These are phyloP conservation scores for Botrytis fabae DNA, from an alignment of 2,329 filamentous ascomycete species.

Conservation along the genomic window DNA sequence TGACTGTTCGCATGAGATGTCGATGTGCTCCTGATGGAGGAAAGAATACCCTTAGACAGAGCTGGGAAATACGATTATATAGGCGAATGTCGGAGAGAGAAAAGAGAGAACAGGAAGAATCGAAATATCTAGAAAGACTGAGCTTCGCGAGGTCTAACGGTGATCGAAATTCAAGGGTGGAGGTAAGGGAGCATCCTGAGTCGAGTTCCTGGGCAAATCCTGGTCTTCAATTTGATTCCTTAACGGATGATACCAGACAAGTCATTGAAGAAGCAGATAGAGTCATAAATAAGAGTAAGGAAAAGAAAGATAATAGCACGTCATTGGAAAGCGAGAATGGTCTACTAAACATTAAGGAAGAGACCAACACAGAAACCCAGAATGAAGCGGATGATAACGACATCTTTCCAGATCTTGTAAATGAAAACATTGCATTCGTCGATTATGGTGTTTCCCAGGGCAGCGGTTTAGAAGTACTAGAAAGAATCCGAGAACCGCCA, in stretches of 20 bases:
- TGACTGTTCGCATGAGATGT: not conserved
- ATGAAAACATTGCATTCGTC: not conserved
- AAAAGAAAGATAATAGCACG: not conserved
- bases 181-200: not conserved
- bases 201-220: not conserved
- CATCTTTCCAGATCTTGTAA: not conserved
- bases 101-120: not conserved
- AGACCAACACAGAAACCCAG: not conserved
- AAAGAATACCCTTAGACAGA: not conserved
- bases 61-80: conserved; percentile 2
- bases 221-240: not conserved
- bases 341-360: not conserved
- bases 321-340: not conserved
- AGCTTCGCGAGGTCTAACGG: not conserved
- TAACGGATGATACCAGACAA: not conserved
- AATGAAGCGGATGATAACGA: not conserved
- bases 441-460: too few relatives aligned
- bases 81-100: not conserved
- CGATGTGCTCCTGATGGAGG: not conserved
- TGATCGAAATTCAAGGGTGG: not conserved
- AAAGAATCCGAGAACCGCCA: not conserved
- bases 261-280: not conserved
- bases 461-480: not conserved
- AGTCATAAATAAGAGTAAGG: not conserved
- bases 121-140: not conserved